A percentile compares a stretch with the other conserved stretches of the same genome.
Evolutionary conservation across 2,329 filamentous ascomycete genomes (phyloP).

Genomic region (Ascomycota sp.): DNA sequence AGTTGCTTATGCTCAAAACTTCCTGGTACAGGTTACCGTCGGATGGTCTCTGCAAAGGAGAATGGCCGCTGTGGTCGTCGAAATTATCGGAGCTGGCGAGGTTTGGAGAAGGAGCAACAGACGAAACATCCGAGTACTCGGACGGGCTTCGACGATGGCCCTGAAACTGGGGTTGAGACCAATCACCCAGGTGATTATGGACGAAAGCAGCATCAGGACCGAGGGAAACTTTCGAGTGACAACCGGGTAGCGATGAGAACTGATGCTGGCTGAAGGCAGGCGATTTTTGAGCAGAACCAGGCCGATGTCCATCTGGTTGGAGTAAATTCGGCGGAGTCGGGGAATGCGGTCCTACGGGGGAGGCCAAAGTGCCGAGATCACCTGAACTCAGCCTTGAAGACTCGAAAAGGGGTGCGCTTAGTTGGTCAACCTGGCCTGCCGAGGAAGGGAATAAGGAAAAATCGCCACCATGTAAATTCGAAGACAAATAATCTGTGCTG

Average conservation of each 20-base stretch:
- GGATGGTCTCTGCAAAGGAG: constrained; percentile 55
- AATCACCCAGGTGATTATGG: constrained; percentile 27
- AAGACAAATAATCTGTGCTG: constrained; percentile 19
- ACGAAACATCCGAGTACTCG: constrained; percentile 82
- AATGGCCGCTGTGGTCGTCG: constrained; percentile 48
- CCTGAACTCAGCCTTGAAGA: constrained; percentile 19
- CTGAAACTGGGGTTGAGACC: constrained; percentile 42
- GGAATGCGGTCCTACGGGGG: constrained; percentile 31
- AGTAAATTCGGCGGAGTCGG: constrained; percentile 33
- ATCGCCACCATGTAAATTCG: constrained; percentile 31
- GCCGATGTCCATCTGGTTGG: constrained; percentile 23
- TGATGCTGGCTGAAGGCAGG: constrained; percentile 33
- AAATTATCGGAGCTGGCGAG: constrained; percentile 58
- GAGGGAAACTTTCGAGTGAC: constrained; percentile 33
- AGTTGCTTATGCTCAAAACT: constrained; percentile 53
- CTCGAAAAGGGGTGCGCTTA: constrained; percentile 39
- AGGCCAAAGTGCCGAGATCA: constrained; percentile 31
- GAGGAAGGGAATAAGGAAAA: constrained; percentile 41
- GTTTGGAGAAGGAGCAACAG: constrained; percentile 64
- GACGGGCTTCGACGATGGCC: constrained; percentile 68
- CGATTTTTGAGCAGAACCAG: constrained; percentile 30
- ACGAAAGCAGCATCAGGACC: constrained; percentile 34
- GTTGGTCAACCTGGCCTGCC: constrained; percentile 30
- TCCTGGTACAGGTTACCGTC: constrained; percentile 56
- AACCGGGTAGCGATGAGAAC: constrained; percentile 25